phyloP scores from a whole-genome alignment of 2,329 filamentous ascomycete genomes.

The Thelonectria blattea region DNA sequence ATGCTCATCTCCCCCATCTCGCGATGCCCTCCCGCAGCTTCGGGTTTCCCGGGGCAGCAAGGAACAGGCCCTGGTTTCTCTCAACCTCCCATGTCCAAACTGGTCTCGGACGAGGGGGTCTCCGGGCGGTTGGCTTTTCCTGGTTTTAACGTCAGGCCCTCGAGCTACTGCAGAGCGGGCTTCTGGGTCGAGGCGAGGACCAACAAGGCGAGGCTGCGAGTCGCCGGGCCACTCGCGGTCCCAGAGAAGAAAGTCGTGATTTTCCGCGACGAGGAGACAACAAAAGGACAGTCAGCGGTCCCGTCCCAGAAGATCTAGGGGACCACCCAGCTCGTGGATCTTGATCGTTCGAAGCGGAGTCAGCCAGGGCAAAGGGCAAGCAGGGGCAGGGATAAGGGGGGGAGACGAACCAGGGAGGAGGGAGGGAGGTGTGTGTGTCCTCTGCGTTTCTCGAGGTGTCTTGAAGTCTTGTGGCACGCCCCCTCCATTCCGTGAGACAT shows the following conservation, averaged over 20 bases:
- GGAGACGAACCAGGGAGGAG: background rate
- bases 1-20: background rate
- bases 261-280: no score
- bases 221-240: constrained; percentile 2
- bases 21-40: background rate
- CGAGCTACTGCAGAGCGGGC: constrained; percentile 13
- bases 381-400: background rate
- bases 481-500: no score
- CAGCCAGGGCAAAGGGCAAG: background rate
- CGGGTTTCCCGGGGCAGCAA: background rate
- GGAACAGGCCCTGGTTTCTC: background rate
- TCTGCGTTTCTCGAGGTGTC: no score
- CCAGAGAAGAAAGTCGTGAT: constrained; percentile 2
- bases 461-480: no score
- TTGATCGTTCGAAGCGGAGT: background rate
- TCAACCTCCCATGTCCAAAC: no score
- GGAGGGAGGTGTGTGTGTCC: background rate
- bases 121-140: background rate
- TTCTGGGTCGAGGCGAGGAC: constrained; percentile 9
- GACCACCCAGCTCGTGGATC: constrained; percentile 3
- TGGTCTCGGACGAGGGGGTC: background rate
- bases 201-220: background rate
- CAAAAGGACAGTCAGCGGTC: background rate
- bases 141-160: background rate
- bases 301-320: constrained; percentile 7